phyloP scores from a whole-genome alignment of 176 grass and related monocot species.

The Oryza brachyantha region DNA sequence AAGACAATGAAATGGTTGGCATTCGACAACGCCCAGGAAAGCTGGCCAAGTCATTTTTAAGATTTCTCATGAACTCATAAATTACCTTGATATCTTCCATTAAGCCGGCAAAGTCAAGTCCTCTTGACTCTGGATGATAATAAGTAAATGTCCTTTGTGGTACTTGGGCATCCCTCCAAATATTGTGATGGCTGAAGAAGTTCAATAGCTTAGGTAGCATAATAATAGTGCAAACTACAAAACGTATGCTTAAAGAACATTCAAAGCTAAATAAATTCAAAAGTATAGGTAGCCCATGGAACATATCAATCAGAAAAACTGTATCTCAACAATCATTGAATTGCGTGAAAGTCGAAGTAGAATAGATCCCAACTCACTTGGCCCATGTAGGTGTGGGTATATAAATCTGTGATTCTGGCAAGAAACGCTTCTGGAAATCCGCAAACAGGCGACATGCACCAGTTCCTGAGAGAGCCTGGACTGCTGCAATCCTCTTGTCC shows the following conservation, averaged over 20 bases:
- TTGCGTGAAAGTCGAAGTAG: background rate
- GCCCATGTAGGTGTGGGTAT: constrained; percentile 94
- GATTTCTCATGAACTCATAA: background rate
- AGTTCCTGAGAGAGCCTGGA: constrained; percentile 88
- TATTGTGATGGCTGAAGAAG: constrained; percentile 40
- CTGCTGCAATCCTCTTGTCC: constrained; percentile 82
- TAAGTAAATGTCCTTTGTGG: constrained; percentile 80
- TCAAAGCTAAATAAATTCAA: background rate
- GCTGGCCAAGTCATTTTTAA: background rate
- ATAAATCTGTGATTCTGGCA: constrained; percentile 89
- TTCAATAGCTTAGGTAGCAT: background rate
- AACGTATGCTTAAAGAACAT: background rate
- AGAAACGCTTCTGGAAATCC: constrained; percentile 89
- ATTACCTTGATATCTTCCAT: constrained; percentile 92
- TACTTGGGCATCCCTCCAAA: constrained; percentile 88
- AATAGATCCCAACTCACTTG: constrained; percentile 55
- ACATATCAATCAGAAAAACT: background rate
- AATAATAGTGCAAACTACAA: background rate
- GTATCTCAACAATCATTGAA: background rate
- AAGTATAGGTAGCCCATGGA: background rate
- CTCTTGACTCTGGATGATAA: constrained; percentile 75
- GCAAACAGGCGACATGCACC: constrained; percentile 92
- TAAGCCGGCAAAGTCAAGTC: constrained; percentile 81
- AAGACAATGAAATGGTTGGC: no score
- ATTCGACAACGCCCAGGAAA: background rate